Conservation (phyloP, 352 stramenopile genomes). For the Thalassiosira allenii region DNA sequence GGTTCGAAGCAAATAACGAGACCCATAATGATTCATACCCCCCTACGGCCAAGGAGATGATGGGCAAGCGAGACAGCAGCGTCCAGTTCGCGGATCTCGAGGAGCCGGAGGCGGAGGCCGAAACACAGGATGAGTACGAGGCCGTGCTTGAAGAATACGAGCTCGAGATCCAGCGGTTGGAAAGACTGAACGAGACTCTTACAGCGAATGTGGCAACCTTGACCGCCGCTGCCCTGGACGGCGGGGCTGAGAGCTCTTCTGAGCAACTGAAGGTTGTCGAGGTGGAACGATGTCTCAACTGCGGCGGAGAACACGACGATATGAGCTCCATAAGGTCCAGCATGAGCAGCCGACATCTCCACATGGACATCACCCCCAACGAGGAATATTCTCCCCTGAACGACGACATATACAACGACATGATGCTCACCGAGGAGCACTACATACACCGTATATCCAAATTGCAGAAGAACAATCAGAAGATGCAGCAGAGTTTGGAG, state of each 20-base stretch:
- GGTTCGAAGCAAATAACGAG: too few relatives aligned
- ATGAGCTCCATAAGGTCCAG: background rate
- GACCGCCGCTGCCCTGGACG: slow-evolving; percentile 8
- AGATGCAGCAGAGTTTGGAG: slow-evolving; percentile 20
- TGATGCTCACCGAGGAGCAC: slow-evolving; percentile 29
- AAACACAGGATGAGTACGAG: slow-evolving; percentile 20
- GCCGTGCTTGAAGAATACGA: slow-evolving; percentile 39
- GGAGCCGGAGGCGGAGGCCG: slow-evolving; percentile 1
- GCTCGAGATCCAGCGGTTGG: slow-evolving; percentile 32
- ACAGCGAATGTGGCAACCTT: slow-evolving; percentile 36
- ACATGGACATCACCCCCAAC: slow-evolving; percentile 15
- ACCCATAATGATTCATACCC: too few relatives aligned
- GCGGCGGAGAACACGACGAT: background rate
- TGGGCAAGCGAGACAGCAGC: too few relatives aligned
- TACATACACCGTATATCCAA: slow-evolving; percentile 38
- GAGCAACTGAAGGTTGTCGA: background rate
- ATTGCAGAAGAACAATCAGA: slow-evolving; percentile 30
- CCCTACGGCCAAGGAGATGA: too few relatives aligned
- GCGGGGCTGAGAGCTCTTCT: background rate
- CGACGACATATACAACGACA: slow-evolving; percentile 21
- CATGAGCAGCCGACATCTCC: background rate
- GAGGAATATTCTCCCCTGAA: slow-evolving; percentile 20
- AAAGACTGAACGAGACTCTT: slow-evolving; percentile 51
- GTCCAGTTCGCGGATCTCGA: slow-evolving; percentile 31
- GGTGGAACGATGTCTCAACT: background rate